Base-by-base conservation (phyloP, 768 basidiomycete species). In the Pleurotus cornucopiae region DNA sequence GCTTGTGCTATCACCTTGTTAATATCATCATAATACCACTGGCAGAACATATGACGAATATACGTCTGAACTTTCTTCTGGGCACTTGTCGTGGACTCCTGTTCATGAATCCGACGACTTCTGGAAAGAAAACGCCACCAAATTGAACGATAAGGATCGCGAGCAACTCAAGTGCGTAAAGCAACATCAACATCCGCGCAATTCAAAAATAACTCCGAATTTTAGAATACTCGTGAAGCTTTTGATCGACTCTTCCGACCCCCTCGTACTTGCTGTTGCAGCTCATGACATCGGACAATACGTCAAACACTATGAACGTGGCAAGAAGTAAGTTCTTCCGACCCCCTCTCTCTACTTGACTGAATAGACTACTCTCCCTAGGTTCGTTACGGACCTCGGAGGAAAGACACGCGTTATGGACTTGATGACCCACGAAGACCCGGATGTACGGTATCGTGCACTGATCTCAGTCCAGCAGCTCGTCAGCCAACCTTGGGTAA, bases 101-200 rank as follows among this genome's bases (percentile, higher is more conserved):
- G 90, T 93, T 7, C 97, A 99, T 65, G 91, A 94, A 66, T 95
- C 91, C 1, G 96, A 98, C 58, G 85, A 93, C 37, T 99, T 99
- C 74, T 99, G 97, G 97, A 91, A 89, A 66, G 94, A 95, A 74
- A 98, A 98, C 66, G 94, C 90, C 4, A 72, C 76, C 5, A 92
- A 84, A 66, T 72, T 98, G 43, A 91, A 94, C 61, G 94, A 98
- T 59, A 84, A 82, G 54, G 88, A 93, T 64, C 80, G 86, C 61
- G 84, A 88, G 63, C 88, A 91, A 57, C 78, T 98, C 57, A 94
- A 89, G 96, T 94, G 58, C 47, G 74, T 61, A 53, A 26, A 13
- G 43, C 13, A 16, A 2, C 7, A 23, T 45, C 21, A 18, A 51
- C 57, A 46, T 46, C 21, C 11, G 34, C 21, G 5, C 13, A 41